Conservation (phyloP, 2,329 filamentous ascomycete genomes). For the Colletotrichum sidae region DNA sequence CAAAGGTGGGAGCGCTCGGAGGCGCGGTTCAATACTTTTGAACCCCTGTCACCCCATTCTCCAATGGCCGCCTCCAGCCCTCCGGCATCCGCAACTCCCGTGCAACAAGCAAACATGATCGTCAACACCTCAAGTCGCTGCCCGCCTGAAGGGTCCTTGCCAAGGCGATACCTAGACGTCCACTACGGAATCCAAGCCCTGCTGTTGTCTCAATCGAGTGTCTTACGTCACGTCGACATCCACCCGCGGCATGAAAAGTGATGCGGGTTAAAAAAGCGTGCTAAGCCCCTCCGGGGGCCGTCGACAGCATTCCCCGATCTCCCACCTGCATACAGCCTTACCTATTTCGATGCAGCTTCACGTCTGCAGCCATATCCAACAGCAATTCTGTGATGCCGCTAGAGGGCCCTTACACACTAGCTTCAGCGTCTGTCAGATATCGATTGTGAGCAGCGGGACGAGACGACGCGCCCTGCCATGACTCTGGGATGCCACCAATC, state of each 20-base stretch:
- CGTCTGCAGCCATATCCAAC: background rate
- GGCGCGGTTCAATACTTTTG: conserved; percentile 29
- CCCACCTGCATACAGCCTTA: conserved; percentile 14
- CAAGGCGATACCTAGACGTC: background rate
- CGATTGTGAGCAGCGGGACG: conserved; percentile 21
- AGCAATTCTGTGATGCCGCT: conserved; percentile 16
- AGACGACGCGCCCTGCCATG: conserved; percentile 21
- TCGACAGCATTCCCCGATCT: conserved; percentile 24
- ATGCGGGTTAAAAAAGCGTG: background rate
- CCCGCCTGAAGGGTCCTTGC: conserved; percentile 10
- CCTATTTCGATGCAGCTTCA: conserved; percentile 7
- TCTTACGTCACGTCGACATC: conserved; percentile 16
- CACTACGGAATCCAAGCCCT: background rate
- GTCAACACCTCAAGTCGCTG: conserved; percentile 1
- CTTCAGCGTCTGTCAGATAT: conserved; percentile 32
- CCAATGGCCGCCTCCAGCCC: background rate
- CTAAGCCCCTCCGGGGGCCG: conserved; percentile 6
- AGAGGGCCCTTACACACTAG: conserved; percentile 15
- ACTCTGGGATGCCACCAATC: conserved; percentile 28
- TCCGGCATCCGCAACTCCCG: background rate
- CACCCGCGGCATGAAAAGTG: conserved; percentile 17
- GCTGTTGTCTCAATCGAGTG: conserved; percentile 23
- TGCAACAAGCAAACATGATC: conserved; percentile 11
- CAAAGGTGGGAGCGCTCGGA: background rate
- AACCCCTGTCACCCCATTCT: conserved; percentile 19